Evolutionary conservation across 2,329 filamentous ascomycete genomes (phyloP), one percentile per base, ranked within the genome.

Genomic region (Aaosphaeria arxii): DNA sequence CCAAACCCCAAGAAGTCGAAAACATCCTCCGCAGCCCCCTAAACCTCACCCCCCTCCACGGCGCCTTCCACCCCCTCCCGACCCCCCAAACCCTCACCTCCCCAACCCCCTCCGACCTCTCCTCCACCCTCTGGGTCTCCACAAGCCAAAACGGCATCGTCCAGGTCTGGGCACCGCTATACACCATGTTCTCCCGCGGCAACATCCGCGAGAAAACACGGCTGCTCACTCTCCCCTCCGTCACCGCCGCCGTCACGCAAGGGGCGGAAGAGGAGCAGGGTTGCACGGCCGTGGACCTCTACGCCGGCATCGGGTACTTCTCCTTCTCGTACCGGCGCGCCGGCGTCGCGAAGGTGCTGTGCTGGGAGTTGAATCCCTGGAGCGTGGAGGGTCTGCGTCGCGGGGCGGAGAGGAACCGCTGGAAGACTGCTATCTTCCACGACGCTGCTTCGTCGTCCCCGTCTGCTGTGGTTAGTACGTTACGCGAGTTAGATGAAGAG

Each of bases 291-390:
- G 81, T 95, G 1, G 92, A 97, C 68, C 74, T 97, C 50, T 96
- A 95, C 72, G 89, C 88, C 0, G 92, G 92, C 0, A 96, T 96
- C 55, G 92, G 92, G 5, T 96, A 96, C 71, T 96, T 97, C 71
- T 83, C 87, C 4, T 95, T 96, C 63, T 88, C 84, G 31, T 96
- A 96, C 70, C 80, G 85, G 5, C 78, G 75, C 50, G 80, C 86
- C 13, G 90, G 89, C 0, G 74, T 91, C 60, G 74, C 60, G 6
- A 74, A 80, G 43, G 86, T 96, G 1, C 74, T 94, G 39, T 89
- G 90, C 58, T 97, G 89, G 88, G 92, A 97, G 70, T 75, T 96
- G 41, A 96, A 96, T 62, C 59, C 69, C 0, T 78, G 76, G 76
- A 74, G 69, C 47, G 61, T 74, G 7, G 75, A 78, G 52, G 76